Conservation (phyloP, 2,329 filamentous ascomycete genomes). For the Neofusicoccum ribis region DNA sequence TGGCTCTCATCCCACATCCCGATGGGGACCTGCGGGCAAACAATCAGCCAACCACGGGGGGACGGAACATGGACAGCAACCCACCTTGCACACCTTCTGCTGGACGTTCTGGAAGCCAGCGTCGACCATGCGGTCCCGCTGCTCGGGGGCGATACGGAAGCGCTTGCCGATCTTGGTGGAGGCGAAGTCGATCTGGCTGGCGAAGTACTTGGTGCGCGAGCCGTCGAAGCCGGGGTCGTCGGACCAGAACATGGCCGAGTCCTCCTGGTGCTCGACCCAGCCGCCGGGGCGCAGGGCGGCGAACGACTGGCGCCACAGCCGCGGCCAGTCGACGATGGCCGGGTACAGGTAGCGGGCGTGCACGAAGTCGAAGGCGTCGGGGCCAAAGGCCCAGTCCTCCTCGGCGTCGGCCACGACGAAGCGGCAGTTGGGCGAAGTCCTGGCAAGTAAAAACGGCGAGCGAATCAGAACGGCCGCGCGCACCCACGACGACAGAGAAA, state of each 20-base stretch:
- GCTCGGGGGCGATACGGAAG: constrained; percentile 8
- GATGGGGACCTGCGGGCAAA: background rate
- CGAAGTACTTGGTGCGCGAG: constrained; percentile 2
- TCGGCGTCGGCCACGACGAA: constrained; percentile 39
- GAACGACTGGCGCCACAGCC: constrained; percentile 47
- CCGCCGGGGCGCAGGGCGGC: constrained; percentile 50
- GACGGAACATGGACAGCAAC: background rate
- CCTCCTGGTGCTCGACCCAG: constrained; percentile 55
- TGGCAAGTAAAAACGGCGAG: background rate
- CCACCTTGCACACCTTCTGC: constrained; percentile 37
- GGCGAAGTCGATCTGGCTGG: constrained; percentile 7
- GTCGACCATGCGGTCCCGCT: constrained; percentile 25
- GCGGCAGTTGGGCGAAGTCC: constrained; percentile 33
- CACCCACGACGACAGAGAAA: background rate
- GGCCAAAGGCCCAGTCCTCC: constrained; percentile 55
- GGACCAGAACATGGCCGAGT: constrained; percentile 21
- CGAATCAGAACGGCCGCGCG: background rate
- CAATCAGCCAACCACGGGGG: background rate
- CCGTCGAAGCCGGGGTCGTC: constrained; percentile 2
- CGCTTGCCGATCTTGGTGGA: constrained; percentile 13
- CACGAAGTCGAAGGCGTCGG: constrained; percentile 57
- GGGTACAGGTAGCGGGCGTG: constrained; percentile 54
- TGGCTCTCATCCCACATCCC: constrained; percentile 4
- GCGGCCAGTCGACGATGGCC: constrained; percentile 56
- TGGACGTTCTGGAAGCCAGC: constrained; percentile 36